Conservation (phyloP, 2,329 filamentous ascomycete species). For the Curvularia lunata region DNA sequence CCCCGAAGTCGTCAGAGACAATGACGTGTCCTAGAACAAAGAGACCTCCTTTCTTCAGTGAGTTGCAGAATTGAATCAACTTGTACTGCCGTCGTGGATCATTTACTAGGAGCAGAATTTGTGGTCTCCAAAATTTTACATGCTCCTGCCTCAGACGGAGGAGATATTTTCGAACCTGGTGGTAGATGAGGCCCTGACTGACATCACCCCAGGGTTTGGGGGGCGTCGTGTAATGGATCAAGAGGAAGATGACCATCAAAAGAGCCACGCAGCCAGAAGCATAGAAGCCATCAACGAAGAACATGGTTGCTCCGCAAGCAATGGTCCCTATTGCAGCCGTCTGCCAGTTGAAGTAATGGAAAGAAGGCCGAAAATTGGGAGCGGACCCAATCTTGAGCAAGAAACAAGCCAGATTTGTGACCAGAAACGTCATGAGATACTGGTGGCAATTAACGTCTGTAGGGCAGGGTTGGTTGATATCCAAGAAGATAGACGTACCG, state of each 20-base stretch:
- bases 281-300: slow-evolving; percentile 85
- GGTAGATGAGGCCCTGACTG: slow-evolving; percentile 86
- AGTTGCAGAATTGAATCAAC: slow-evolving; percentile 90
- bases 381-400: slow-evolving; percentile 85
- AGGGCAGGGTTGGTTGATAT: background rate
- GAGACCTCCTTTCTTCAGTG: slow-evolving; percentile 82
- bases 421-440: slow-evolving; percentile 89
- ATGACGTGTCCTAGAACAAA: slow-evolving; percentile 90
- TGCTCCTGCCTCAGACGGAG: slow-evolving; percentile 84
- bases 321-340: slow-evolving; percentile 77
- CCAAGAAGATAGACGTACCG: slow-evolving; percentile 42
- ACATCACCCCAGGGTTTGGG: slow-evolving; percentile 92
- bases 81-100: slow-evolving; percentile 81
- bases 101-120: slow-evolving; percentile 84
- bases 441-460: slow-evolving; percentile 8
- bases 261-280: slow-evolving; percentile 76
- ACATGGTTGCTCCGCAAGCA: slow-evolving; percentile 82
- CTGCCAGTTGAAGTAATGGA: slow-evolving; percentile 88
- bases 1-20: slow-evolving; percentile 80
- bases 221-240: slow-evolving; percentile 85
- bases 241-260: slow-evolving; percentile 76
- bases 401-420: slow-evolving; percentile 87
- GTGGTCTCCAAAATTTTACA: slow-evolving; percentile 92
- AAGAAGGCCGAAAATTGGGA: slow-evolving; percentile 86
- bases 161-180: slow-evolving; percentile 86